Conservation (phyloP, 1,284 basidiomycete genomes). For the Neonothopanus nambi region DNA sequence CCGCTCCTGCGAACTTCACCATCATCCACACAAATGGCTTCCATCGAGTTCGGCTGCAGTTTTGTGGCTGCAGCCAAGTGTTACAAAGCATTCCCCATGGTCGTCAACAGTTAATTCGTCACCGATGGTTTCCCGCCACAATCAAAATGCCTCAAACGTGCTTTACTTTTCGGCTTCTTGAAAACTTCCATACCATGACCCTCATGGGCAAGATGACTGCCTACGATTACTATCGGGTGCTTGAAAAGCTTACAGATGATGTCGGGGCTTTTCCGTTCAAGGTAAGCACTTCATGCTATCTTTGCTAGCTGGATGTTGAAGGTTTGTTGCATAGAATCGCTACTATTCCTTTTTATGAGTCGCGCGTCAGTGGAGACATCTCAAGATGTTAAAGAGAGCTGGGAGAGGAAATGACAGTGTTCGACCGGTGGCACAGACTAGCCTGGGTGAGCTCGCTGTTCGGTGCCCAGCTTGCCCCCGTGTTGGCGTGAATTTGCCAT, state of each 20-base stretch:
- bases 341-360: conserved; percentile 3
- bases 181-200: conserved; percentile 6
- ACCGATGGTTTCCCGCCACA: neutral
- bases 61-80: neutral
- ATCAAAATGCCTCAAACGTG: neutral
- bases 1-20: no score
- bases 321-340: neutral
- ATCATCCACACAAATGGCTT: neutral
- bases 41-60: neutral
- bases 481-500: conserved; percentile 12
- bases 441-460: conserved; percentile 6
- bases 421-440: neutral
- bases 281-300: neutral
- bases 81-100: no score
- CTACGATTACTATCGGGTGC: conserved; percentile 4
- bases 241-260: conserved; percentile 8
- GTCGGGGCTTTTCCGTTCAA: neutral
- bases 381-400: conserved; percentile 8
- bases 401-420: conserved; percentile 10
- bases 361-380: conserved; percentile 7
- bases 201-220: conserved; percentile 4
- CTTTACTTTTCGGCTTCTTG: neutral
- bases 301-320: neutral
- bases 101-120: neutral
- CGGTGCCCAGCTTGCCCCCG: conserved; percentile 13